Evolutionary conservation across 1,284 basidiomycete genomes (phyloP).

Genomic region (Sphaerobolus stellatus): DNA sequence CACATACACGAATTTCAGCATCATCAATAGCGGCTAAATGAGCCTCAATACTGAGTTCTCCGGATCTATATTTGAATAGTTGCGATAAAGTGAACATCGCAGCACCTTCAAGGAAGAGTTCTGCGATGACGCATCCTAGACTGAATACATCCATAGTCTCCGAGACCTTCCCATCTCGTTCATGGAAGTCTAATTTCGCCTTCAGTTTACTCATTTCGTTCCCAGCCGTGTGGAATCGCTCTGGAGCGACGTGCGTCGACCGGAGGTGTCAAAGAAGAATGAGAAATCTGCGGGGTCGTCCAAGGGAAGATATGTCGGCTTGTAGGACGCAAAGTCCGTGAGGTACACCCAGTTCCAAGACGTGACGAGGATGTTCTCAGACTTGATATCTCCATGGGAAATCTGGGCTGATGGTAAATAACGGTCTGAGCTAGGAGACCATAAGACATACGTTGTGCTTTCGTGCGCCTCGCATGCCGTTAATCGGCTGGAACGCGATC

Average conservation of each 20-base stretch:
- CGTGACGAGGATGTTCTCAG: slow-evolving; percentile 95
- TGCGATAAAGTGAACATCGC: slow-evolving; percentile 94
- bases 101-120: slow-evolving; percentile 93
- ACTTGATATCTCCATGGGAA: slow-evolving; percentile 97
- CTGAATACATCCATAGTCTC: slow-evolving; percentile 99
- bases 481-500: slow-evolving; percentile 94
- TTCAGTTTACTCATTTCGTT: slow-evolving; percentile 64
- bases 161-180: slow-evolving; percentile 77
- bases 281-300: slow-evolving; percentile 98
- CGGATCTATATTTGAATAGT: slow-evolving; percentile 91
- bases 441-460: slow-evolving; percentile 53
- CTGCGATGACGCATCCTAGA: slow-evolving; percentile 92
- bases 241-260: slow-evolving; percentile 90
- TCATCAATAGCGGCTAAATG: slow-evolving; percentile 81
- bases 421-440: background rate
- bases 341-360: slow-evolving; percentile 96
- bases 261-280: slow-evolving; percentile 97
- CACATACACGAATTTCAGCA: slow-evolving; percentile 67
- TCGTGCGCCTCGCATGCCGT: slow-evolving; percentile 80
- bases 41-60: slow-evolving; percentile 76
- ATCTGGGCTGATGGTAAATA: slow-evolving; percentile 52
- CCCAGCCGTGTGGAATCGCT: slow-evolving; percentile 86
- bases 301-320: slow-evolving; percentile 92
- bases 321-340: slow-evolving; percentile 96
- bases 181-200: slow-evolving; percentile 48